Conservation (phyloP, 2,329 filamentous ascomycete genomes). For the Colletotrichum cereale region DNA sequence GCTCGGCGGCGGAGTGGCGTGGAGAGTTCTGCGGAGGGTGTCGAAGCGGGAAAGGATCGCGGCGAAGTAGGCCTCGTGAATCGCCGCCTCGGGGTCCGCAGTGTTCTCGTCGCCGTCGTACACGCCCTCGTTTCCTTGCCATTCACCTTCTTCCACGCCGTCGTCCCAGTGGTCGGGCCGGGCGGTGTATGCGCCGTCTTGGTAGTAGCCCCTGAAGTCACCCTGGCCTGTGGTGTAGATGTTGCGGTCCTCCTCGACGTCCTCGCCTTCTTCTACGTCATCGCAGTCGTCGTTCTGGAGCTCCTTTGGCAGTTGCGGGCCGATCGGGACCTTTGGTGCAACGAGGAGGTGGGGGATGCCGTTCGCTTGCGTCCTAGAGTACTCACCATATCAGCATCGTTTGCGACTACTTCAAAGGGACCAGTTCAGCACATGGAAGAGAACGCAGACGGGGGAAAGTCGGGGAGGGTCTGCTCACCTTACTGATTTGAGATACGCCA, state of each 20-base stretch:
- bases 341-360: constrained; percentile 79
- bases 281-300: constrained; percentile 49
- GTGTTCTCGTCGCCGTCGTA: constrained; percentile 46
- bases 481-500: constrained; percentile 79
- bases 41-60: constrained; percentile 75
- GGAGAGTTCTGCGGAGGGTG: constrained; percentile 72
- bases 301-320: constrained; percentile 62
- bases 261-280: constrained; percentile 46
- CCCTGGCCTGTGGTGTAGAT: constrained; percentile 63
- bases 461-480: constrained; percentile 64
- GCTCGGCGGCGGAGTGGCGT: constrained; percentile 64
- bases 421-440: constrained; percentile 47
- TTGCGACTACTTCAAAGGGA: constrained; percentile 7
- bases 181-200: constrained; percentile 84
- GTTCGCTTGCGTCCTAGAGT: constrained; percentile 78
- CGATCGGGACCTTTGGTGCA: constrained; percentile 68
- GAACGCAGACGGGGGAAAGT: not conserved
- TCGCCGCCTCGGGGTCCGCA: constrained; percentile 51
- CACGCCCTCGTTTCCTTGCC: constrained; percentile 46
- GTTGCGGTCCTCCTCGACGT: constrained; percentile 52
- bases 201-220: constrained; percentile 75
- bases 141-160: constrained; percentile 44
- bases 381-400: constrained; percentile 65
- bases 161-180: constrained; percentile 56
- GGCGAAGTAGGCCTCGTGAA: constrained; percentile 76